These are phyloP conservation scores for Phytophthora vignae DNA, from an alignment of 352 stramenopile species.

Conservation along the genomic window DNA sequence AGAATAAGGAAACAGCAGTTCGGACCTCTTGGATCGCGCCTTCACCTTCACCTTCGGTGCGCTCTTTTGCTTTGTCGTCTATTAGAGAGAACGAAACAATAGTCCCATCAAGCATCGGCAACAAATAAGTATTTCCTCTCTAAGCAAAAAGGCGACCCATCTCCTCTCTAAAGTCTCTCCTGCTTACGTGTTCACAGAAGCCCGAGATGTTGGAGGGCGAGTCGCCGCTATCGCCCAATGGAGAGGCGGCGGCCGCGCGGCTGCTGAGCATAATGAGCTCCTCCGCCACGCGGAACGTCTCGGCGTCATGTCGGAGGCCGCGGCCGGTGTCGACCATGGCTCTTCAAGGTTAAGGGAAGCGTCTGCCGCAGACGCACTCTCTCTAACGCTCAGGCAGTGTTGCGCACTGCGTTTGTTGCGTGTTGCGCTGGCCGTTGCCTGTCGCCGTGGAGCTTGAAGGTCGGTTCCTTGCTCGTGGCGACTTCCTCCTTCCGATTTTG, in stretches of 20 bases:
- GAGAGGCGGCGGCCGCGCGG: conserved; percentile 16
- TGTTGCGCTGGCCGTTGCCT: not conserved
- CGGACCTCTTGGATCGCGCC: conserved; percentile 25
- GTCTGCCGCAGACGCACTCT: not conserved
- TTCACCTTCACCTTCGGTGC: conserved; percentile 26
- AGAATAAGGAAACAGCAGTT: not conserved
- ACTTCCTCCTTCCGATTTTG: conserved; percentile 60
- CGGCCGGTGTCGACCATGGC: conserved; percentile 44
- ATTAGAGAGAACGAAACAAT: not conserved
- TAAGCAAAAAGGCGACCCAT: not conserved
- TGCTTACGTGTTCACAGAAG: conserved; percentile 41
- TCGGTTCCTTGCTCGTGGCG: conserved; percentile 34
- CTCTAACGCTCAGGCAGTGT: not conserved
- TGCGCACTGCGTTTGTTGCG: not conserved
- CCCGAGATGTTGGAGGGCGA: conserved; percentile 49
- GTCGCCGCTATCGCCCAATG: conserved; percentile 16
- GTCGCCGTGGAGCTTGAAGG: conserved; percentile 33
- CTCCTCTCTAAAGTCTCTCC: conserved; percentile 3
- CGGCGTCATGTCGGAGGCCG: conserved; percentile 53
- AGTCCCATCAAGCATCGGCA: not conserved
- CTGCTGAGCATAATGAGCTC: conserved; percentile 82
- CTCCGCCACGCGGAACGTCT: conserved; percentile 79
- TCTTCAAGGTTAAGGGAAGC: not conserved
- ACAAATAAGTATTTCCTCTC: not conserved
- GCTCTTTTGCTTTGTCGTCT: conserved; percentile 12